A percentile compares a stretch with the other conserved stretches of the same genome.
Conservation (phyloP, 805 yeast genomes). For the Kuraishia ogatae region DNA sequence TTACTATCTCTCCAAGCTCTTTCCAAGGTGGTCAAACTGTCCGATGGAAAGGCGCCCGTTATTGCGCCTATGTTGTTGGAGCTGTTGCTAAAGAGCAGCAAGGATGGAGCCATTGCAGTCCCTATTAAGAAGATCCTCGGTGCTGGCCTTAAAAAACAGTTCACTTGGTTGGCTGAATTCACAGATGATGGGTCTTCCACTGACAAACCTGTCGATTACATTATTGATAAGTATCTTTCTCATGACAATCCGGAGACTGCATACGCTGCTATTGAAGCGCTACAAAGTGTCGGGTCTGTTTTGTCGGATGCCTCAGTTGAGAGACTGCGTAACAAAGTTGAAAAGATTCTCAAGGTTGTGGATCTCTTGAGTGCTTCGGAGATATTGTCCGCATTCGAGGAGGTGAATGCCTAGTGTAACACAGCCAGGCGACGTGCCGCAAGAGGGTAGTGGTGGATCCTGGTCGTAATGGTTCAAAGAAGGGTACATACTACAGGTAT, state of each 20-base stretch:
- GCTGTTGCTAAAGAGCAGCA: constrained; percentile 7
- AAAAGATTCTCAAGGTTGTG: neutral
- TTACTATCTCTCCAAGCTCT: constrained; percentile 36
- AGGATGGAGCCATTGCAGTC: constrained; percentile 8
- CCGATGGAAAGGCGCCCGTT: constrained; percentile 9
- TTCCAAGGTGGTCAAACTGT: constrained; percentile 19
- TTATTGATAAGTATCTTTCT: constrained; percentile 11
- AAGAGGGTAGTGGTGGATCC: too few relatives aligned
- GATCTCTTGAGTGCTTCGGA: neutral
- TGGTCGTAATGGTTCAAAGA: neutral
- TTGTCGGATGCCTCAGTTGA: neutral
- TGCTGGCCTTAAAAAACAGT: constrained; percentile 14
- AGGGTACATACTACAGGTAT: neutral
- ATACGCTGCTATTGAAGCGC: constrained; percentile 1
- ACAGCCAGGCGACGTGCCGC: too few relatives aligned
- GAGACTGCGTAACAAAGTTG: neutral
- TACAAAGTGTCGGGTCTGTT: neutral
- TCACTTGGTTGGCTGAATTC: constrained; percentile 8
- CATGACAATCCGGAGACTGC: constrained; percentile 10
- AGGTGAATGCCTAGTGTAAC: neutral
- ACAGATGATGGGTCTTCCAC: constrained; percentile 2
- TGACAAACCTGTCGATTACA: constrained; percentile 6
- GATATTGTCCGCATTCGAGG: neutral
- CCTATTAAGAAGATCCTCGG: constrained; percentile 17
- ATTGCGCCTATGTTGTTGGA: constrained; percentile 13